Evolutionary conservation across 1,284 basidiomycete genomes (phyloP).

Genomic region (Phaffia rhodozyma): DNA sequence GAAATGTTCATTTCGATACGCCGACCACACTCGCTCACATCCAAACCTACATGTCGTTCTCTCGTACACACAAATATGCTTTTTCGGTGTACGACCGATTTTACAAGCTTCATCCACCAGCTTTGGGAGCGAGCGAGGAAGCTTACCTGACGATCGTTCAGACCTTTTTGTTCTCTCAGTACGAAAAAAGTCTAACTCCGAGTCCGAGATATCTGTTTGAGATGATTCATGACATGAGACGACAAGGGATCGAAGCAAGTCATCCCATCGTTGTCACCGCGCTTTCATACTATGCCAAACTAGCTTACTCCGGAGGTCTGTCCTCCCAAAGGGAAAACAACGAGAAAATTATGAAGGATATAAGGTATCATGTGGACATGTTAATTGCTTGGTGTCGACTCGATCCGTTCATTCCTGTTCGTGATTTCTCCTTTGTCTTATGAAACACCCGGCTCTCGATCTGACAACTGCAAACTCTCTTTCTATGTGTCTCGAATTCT

Average conservation of each 20-base stretch:
- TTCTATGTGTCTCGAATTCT: neutral
- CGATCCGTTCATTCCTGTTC: constrained; percentile 15
- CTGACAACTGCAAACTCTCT: neutral
- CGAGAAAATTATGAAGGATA: constrained; percentile 4
- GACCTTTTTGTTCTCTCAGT: constrained; percentile 5
- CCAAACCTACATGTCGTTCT: constrained; percentile 5
- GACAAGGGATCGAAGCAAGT: constrained; percentile 48
- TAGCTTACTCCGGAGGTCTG: constrained; percentile 5
- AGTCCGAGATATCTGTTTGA: constrained; percentile 57
- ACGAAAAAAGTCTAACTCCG: constrained; percentile 28
- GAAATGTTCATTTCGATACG: constrained; percentile 6
- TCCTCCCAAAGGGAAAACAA: constrained; percentile 5
- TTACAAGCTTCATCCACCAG: constrained; percentile 1
- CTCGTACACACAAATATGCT: constrained; percentile 7
- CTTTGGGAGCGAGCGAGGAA: constrained; percentile 8
- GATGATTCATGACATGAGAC: constrained; percentile 73
- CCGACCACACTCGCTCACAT: constrained; percentile 3
- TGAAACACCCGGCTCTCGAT: too few species aligned
- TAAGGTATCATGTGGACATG: neutral
- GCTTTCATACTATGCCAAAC: constrained; percentile 40
- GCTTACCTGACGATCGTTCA: constrained; percentile 6
- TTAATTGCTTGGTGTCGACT: constrained; percentile 11
- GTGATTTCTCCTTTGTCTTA: neutral
- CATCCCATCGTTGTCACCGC: constrained; percentile 59
- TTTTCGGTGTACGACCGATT: constrained; percentile 13